Percentiles rank a stretch among this genome's conserved stretches.
These are phyloP conservation scores for Trypanosoma melophagium DNA, from an alignment of 208 protist genomes.

Conservation along the genomic window DNA sequence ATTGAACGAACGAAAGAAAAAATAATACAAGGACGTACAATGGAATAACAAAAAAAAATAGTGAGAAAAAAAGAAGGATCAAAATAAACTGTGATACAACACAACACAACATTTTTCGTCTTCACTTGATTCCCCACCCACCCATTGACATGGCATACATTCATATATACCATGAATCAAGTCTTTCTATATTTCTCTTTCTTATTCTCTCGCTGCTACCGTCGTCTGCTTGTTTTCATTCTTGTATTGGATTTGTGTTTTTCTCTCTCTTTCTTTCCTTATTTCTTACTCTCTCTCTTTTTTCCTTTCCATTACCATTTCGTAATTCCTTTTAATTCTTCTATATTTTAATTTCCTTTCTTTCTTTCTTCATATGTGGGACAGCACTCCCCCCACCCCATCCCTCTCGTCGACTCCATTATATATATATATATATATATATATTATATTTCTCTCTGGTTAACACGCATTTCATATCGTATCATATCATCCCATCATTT, in stretches of 20 bases:
- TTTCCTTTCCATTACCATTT: neutral
- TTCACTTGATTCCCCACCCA: too few species aligned
- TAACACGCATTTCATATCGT: too few species aligned
- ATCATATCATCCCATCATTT: conserved; percentile 2
- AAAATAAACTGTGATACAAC: neutral
- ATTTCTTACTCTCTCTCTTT: neutral
- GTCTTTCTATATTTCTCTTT: too few species aligned
- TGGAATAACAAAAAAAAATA: neutral
- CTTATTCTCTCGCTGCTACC: too few species aligned
- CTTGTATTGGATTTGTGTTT: neutral
- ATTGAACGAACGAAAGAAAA: neutral
- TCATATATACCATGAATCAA: too few species aligned
- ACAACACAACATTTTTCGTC: too few species aligned
- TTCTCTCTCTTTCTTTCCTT: conserved; percentile 5
- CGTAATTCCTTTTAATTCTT: too few species aligned
- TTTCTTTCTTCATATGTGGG: neutral
- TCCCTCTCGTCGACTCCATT: neutral
- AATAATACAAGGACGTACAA: neutral
- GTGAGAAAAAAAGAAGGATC: neutral
- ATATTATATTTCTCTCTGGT: too few species aligned
- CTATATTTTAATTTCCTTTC: too few species aligned
- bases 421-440: conserved; percentile 13
- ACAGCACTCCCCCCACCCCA: neutral
- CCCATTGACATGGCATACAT: too few species aligned
- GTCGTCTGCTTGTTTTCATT: too few species aligned